phyloP scores from a whole-genome alignment of 225 moss, liverwort and hornwort genomes.

The Straminergon stramineum region DNA sequence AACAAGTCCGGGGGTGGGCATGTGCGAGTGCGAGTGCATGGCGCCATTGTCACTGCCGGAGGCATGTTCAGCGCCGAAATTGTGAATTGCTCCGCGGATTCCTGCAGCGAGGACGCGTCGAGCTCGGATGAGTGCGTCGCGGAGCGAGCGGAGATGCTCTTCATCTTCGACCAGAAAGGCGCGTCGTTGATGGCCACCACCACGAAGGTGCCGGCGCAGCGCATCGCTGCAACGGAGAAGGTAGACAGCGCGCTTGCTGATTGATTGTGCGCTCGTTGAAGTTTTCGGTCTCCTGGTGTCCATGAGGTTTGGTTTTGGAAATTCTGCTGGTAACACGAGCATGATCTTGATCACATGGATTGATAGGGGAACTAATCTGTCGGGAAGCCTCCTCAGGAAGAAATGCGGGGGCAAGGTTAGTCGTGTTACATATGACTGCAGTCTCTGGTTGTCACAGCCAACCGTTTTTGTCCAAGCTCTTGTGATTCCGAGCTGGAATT shows the following conservation, averaged over 20 bases:
- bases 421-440: neutral
- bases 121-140: constrained; percentile 2
- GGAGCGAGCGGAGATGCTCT: constrained; percentile 22
- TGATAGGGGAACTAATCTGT: neutral
- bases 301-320: neutral
- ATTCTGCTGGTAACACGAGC: neutral
- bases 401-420: neutral
- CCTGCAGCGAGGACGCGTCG: constrained; percentile 22
- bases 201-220: neutral
- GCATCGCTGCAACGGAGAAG: neutral
- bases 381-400: neutral
- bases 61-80: constrained; percentile 35
- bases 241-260: neutral
- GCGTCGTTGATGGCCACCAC: neutral
- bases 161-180: constrained; percentile 29
- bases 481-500: neutral
- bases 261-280: neutral
- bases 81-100: constrained; percentile 27
- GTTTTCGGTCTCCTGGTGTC: neutral
- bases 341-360: neutral
- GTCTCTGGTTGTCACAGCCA: neutral
- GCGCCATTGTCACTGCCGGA: constrained; percentile 20
- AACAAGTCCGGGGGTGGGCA: constrained; percentile 17
- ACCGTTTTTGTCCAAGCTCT: neutral
- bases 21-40: constrained; percentile 33